Base-by-base conservation (phyloP, 768 basidiomycete species). In the Saitozyma podzolica region DNA sequence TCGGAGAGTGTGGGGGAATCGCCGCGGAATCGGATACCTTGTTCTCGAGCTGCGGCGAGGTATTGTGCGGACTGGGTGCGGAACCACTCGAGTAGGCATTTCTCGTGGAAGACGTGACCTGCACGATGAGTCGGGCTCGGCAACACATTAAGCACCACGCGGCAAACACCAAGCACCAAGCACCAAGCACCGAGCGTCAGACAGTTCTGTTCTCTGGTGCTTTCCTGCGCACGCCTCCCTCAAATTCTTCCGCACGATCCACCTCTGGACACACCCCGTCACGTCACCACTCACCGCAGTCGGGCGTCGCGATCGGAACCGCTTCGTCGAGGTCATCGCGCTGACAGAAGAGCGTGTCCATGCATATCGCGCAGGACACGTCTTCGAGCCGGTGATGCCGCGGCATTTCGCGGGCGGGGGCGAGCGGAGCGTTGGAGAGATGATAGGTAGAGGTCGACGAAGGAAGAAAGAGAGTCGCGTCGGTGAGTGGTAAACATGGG, bases 71-170 rank as follows among this genome's bases (percentile, higher is more conserved):
- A 45, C 51, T 70, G 67, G 8, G 73, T 61, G 17, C 42, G 50
- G 63, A 74, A 71, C 67, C 69, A 69, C 51, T 65, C 58, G 11
- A 59, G 40, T 7, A 74, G 39, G 53, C 73, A 74, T 17, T 56
- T 29, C 37, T 71, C 69, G 50, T 74, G 73, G 51, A 71, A 67
- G 42, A 74, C 73, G 41, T 74, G 73, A 16, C 73, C 73, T 74
- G 59, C 14, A 4, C 8, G 40, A 55, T 16, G 41, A 17, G 53
- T 43, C 11, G 54, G 59, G 29, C 2, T 47, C 45, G n/a, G 13
- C 2, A 11, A 47, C 45, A 17, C 6, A 11, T 2, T 6, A 47
- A 47, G 45, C 45, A 47, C 2, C 45, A 17, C 1, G n/a, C 45
- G 6, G 2, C 13, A 5, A 29, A 5, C 29, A 29, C 29, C 29